phyloP scores from a whole-genome alignment of 352 stramenopile genomes.

The Phytopythium aichiense region DNA sequence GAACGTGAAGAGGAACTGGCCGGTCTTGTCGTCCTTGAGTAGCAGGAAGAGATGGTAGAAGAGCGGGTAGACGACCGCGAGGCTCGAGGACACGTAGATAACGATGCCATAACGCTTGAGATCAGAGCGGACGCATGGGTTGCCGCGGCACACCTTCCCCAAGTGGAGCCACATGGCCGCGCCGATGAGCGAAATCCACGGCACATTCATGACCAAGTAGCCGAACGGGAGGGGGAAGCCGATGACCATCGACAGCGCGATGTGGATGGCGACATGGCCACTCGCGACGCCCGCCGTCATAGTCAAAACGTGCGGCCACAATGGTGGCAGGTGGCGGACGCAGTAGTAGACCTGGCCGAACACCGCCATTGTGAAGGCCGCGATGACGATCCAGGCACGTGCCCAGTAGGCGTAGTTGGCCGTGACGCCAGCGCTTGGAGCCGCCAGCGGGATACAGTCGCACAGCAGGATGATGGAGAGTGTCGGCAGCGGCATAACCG shows the following conservation, averaged over 20 bases:
- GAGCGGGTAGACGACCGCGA: slow-evolving; percentile 15
- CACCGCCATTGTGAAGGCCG: slow-evolving; percentile 10
- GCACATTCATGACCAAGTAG: slow-evolving; percentile 14
- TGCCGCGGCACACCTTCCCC: neutral
- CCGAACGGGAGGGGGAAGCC: slow-evolving; percentile 18
- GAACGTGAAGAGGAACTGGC: slow-evolving; percentile 19
- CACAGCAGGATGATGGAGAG: slow-evolving; percentile 9
- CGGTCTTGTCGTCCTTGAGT: slow-evolving; percentile 7
- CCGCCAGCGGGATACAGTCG: slow-evolving; percentile 13
- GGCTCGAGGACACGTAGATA: slow-evolving; percentile 14
- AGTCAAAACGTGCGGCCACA: neutral
- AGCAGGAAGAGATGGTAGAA: slow-evolving; percentile 21
- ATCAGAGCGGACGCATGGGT: neutral
- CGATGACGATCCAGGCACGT: slow-evolving; percentile 13
- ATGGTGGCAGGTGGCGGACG: neutral
- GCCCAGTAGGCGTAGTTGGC: slow-evolving; percentile 15
- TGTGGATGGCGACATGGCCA: slow-evolving; percentile 10
- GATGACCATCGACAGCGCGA: slow-evolving; percentile 9
- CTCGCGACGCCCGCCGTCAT: slow-evolving; percentile 9
- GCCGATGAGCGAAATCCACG: slow-evolving; percentile 16
- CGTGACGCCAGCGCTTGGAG: slow-evolving; percentile 8
- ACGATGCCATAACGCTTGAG: slow-evolving; percentile 17
- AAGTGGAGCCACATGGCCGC: neutral
- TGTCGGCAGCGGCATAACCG: slow-evolving; percentile 10
- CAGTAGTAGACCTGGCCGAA: neutral